Evolutionary conservation across 768 basidiomycete species (phyloP).

Genomic region (Mycena filopes): DNA sequence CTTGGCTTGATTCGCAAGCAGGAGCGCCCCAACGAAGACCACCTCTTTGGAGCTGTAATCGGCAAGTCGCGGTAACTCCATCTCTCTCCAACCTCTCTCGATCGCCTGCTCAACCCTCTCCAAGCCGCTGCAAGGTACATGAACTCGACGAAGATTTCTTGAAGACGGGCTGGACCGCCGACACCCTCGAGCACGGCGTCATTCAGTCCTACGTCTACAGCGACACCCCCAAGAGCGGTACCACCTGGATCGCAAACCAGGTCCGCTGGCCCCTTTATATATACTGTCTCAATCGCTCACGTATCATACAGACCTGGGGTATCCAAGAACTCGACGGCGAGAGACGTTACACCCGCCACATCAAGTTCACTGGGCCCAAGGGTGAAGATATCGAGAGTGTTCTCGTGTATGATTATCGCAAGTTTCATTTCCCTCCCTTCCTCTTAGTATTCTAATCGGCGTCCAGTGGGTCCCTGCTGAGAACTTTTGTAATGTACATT

Average conservation of each 20-base stretch:
- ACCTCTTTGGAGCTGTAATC: constrained; percentile 69
- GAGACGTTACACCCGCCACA: constrained; percentile 68
- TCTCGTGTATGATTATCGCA: constrained; percentile 77
- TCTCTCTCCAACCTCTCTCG: too few species aligned
- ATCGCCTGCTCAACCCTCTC: neutral
- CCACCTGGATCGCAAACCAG: constrained; percentile 71
- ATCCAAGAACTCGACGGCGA: constrained; percentile 68
- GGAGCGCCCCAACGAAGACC: constrained; percentile 63
- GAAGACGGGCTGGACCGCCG: constrained; percentile 53
- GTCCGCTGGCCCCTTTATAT: constrained; percentile 44
- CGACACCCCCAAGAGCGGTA: constrained; percentile 48
- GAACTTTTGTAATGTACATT: constrained; percentile 7
- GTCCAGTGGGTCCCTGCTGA: constrained; percentile 21
- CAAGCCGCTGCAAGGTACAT: constrained; percentile 57
- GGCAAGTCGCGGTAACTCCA: constrained; percentile 50
- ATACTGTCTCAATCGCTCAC: constrained; percentile 4
- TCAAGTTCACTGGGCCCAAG: constrained; percentile 71
- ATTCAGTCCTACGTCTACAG: constrained; percentile 63
- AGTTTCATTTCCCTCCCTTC: constrained; percentile 34
- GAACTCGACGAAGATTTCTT: constrained; percentile 58
- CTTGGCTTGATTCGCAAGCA: too few species aligned
- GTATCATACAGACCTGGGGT: constrained; percentile 63
- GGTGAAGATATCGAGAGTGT: constrained; percentile 66
- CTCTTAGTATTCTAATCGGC: neutral
- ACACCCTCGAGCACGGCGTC: constrained; percentile 54